Conservation (phyloP, 164 flowering plant genomes). For the Stephania cephalantha region DNA sequence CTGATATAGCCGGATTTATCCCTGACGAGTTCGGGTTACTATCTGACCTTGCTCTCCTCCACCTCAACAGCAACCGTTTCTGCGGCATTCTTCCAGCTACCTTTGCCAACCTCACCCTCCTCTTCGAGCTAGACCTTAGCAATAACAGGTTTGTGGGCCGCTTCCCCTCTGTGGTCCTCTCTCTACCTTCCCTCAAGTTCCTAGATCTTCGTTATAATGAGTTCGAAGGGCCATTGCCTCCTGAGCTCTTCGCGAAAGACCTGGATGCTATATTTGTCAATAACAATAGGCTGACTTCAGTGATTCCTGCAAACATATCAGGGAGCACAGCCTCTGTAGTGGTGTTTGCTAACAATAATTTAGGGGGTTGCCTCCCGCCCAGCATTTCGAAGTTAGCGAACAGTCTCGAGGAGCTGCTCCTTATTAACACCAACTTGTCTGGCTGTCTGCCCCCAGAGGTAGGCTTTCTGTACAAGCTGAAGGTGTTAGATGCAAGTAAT, state of each 20-base stretch:
- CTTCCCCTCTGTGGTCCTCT: constrained; percentile 58
- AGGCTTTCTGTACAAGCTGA: constrained; percentile 52
- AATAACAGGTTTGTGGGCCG: constrained; percentile 68
- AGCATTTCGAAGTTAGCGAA: constrained; percentile 46
- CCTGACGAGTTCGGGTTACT: constrained; percentile 66
- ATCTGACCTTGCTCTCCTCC: constrained; percentile 62
- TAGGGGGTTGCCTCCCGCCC: constrained; percentile 60
- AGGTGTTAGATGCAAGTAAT: constrained; percentile 60
- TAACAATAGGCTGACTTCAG: constrained; percentile 45
- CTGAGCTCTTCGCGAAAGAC: constrained; percentile 36
- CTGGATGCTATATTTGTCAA: constrained; percentile 71
- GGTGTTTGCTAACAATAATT: constrained; percentile 70
- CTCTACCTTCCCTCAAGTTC: constrained; percentile 44
- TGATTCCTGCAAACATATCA: constrained; percentile 37
- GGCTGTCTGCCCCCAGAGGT: constrained; percentile 70
- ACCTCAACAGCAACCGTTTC: constrained; percentile 70
- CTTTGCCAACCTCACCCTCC: constrained; percentile 43
- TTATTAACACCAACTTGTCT: constrained; percentile 51
- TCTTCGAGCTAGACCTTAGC: constrained; percentile 74
- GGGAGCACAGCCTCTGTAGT: constrained; percentile 47
- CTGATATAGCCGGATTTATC: constrained; percentile 57
- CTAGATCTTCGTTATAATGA: constrained; percentile 79
- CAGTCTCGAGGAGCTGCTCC: constrained; percentile 51
- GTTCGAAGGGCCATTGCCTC: constrained; percentile 70
- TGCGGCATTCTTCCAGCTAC: constrained; percentile 60